Evolutionary conservation across 306 rosid genomes (phyloP), one percentile per base, ranked within the genome.

Genomic region (Datisca glomerata): DNA sequence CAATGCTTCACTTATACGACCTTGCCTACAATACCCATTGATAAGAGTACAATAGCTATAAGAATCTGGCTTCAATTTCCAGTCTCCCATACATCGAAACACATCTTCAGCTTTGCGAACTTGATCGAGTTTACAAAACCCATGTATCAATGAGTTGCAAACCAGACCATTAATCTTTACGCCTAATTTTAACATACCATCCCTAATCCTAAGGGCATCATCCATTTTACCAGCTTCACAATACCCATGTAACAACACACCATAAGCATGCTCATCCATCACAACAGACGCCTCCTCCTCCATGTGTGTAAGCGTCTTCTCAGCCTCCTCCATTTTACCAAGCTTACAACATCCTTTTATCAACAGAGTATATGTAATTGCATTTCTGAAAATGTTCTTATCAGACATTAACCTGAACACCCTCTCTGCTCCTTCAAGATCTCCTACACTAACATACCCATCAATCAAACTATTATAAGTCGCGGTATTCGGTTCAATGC

Each of bases 121-220:
- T 59, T 33, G 72, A 52, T 73, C 65, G 0, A 60, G 61, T 59
- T 76, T 82, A 43, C 93, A 82, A 43, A 71, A 82, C 47, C 93
- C 97, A 10, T 61, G 64, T 54, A 79, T 73, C 71, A 82, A 58
- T 6, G 85, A 72, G 63, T 87, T 87, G 65, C 78, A 82, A 29
- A 83, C 50, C 55, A 87, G 61, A 49, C 41, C 38, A 67, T 76
- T 82, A 69, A 79, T 51, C 45, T 68, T 79, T 38, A 79, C 53
- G 18, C 89, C 93, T 7, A 13, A 56, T 55, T 53, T 64, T 47
- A 65, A 31, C 82, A 82, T 74, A 68, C 67, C 76, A 65, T 79
- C 80, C 41, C 20, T 69, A 53, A 74, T 45, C 79, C 93, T 74
- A 61, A 65, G 65, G 18, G 94, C 94, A 27, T 65, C 85, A 22